A percentile compares a stretch with the other conserved stretches of the same genome.
These are phyloP conservation scores for Verticillium tricorpus DNA, from an alignment of 2,329 filamentous ascomycete genomes.

Conservation along the genomic window DNA sequence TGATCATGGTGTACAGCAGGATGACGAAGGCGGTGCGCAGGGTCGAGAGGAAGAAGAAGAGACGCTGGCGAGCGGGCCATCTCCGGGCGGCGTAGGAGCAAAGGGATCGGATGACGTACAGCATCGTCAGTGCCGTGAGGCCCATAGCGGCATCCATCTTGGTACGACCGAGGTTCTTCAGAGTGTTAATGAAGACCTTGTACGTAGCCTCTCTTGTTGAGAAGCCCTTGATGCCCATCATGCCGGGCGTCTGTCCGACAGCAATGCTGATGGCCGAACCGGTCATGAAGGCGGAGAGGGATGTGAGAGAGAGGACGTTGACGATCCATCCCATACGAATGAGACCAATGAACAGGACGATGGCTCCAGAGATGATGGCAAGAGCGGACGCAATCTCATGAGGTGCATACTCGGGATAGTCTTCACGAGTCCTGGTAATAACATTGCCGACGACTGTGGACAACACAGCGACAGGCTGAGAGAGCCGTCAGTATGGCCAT, in stretches of 20 bases:
- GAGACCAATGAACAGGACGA: constrained; percentile 76
- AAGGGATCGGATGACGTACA: constrained; percentile 68
- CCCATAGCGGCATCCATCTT: constrained; percentile 84
- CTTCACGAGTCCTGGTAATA: constrained; percentile 56
- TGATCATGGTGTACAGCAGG: constrained; percentile 85
- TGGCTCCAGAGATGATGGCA: constrained; percentile 70
- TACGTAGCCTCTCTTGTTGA: constrained; percentile 77
- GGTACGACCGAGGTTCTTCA: constrained; percentile 64
- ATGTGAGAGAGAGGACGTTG: constrained; percentile 84
- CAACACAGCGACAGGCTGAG: constrained; percentile 86
- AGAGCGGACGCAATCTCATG: constrained; percentile 74
- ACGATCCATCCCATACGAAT: constrained; percentile 84
- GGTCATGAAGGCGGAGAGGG: constrained; percentile 95
- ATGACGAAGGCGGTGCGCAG: constrained; percentile 90
- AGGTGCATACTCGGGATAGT: constrained; percentile 52
- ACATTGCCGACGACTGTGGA: constrained; percentile 86
- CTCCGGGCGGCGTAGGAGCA: constrained; percentile 66
- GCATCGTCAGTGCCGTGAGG: constrained; percentile 70
- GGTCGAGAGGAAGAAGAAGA: constrained; percentile 87
- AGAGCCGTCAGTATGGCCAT: constrained; percentile 5
- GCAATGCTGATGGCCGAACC: constrained; percentile 89
- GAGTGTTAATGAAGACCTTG: constrained; percentile 73
- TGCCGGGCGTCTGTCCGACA: constrained; percentile 72
- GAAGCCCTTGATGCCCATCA: constrained; percentile 76
- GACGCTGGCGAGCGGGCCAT: constrained; percentile 63